These are phyloP conservation scores for Lentinula sp. DNA, from an alignment of 768 basidiomycete genomes.

Conservation along the genomic window DNA sequence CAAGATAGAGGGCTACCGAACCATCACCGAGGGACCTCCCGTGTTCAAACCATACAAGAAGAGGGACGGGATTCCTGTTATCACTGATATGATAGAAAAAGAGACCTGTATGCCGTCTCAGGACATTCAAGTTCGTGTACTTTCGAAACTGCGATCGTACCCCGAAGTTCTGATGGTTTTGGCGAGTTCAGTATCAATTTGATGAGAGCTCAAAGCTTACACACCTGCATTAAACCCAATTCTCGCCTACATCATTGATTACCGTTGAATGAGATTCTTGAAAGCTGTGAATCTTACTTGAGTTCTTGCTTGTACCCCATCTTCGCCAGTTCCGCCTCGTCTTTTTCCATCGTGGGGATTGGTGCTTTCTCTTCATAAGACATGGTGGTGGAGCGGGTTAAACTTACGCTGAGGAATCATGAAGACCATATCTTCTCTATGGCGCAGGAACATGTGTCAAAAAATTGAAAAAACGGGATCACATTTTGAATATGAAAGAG, in stretches of 20 bases:
- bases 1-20: not conserved
- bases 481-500: not conserved
- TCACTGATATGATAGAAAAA: constrained; percentile 72
- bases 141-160: constrained; percentile 23
- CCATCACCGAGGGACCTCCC: constrained; percentile 71
- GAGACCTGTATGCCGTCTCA: constrained; percentile 33
- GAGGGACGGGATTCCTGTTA: constrained; percentile 66
- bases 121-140: constrained; percentile 2
- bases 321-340: constrained; percentile 58
- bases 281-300: constrained; percentile 31
- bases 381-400: not conserved
- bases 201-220: constrained; percentile 10
- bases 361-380: constrained; percentile 5
- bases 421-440: not conserved
- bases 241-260: constrained; percentile 40
- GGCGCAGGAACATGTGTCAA: not conserved
- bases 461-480: not conserved
- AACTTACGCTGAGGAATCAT: not conserved
- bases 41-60: constrained; percentile 69
- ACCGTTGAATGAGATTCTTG: not conserved
- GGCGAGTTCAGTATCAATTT: not conserved
- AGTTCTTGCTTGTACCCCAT: constrained; percentile 74
- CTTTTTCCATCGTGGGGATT: constrained; percentile 25
- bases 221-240: constrained; percentile 54
- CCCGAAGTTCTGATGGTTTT: constrained; percentile 52